A percentile compares a stretch with the other conserved stretches of the same genome.
Evolutionary conservation across 768 basidiomycete genomes (phyloP).

Genomic region (Mycena vulgaris): DNA sequence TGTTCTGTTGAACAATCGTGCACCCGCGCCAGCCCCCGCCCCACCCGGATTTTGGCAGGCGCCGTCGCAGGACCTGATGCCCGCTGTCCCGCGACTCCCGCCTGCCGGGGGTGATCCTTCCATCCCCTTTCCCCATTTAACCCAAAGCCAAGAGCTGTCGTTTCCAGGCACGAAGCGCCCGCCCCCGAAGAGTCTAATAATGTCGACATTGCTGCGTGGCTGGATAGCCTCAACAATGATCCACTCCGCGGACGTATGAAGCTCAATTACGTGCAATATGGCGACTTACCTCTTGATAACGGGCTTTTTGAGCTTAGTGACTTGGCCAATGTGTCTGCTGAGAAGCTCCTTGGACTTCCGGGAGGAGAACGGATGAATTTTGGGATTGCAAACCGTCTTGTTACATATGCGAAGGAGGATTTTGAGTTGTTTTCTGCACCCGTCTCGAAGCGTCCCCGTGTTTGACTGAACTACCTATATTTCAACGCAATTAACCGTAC

Average conservation of each 20-base stretch:
- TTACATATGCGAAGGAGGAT: constrained; percentile 21
- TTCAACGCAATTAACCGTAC: too few species aligned
- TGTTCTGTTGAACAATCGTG: background rate
- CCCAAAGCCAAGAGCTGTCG: background rate
- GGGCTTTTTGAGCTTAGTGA: background rate
- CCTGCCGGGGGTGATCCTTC: too few species aligned
- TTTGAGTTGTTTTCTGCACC: too few species aligned
- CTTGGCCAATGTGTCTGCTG: background rate
- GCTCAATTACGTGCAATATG: background rate
- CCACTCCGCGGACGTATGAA: background rate
- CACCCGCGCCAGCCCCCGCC: too few species aligned
- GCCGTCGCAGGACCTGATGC: too few species aligned
- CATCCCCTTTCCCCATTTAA: background rate
- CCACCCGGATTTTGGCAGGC: too few species aligned
- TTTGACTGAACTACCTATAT: too few species aligned
- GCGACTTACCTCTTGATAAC: background rate
- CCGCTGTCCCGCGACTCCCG: too few species aligned
- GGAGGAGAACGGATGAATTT: background rate
- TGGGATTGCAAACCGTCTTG: constrained; percentile 8
- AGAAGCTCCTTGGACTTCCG: background rate
- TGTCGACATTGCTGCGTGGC: background rate
- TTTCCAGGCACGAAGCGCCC: background rate
- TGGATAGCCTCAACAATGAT: background rate
- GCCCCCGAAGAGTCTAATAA: background rate
- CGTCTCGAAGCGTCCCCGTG: too few species aligned